These are phyloP conservation scores for Cryoendolithus antarcticus DNA, from an alignment of 2,329 filamentous ascomycete species.

Conservation along the genomic window DNA sequence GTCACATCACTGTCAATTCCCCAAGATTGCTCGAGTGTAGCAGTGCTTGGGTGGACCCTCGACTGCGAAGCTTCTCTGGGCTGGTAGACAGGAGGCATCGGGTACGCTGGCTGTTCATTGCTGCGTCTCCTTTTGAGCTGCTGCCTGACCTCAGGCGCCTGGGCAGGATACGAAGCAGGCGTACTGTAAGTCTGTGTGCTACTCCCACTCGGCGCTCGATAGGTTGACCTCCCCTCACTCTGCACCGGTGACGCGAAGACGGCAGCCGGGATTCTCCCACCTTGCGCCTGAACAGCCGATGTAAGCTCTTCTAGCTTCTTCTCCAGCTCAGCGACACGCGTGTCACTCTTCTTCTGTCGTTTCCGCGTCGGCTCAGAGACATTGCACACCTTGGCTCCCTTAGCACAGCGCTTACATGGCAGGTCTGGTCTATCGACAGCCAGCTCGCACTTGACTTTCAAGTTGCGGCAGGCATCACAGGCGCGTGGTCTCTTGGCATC, in stretches of 20 bases:
- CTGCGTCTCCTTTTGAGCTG: not conserved
- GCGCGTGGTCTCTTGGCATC: constrained; percentile 36
- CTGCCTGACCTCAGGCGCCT: not conserved
- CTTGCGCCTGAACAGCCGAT: constrained; percentile 38
- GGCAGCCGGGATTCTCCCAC: not conserved
- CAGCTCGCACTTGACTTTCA: constrained; percentile 68
- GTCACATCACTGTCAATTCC: constrained; percentile 11
- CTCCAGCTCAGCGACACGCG: constrained; percentile 76
- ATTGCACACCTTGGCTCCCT: constrained; percentile 64
- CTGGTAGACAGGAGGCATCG: too few relatives aligned
- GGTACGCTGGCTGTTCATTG: not conserved
- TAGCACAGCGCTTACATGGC: constrained; percentile 55
- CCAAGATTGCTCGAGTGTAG: constrained; percentile 7
- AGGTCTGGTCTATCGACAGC: constrained; percentile 50
- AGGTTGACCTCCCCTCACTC: not conserved
- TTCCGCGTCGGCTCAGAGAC: constrained; percentile 66
- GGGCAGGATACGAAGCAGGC: not conserved
- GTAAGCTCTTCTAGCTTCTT: constrained; percentile 86
- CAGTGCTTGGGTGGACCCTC: too few relatives aligned
- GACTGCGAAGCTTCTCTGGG: too few relatives aligned
- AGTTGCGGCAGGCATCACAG: constrained; percentile 35
- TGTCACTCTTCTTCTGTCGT: constrained; percentile 85
- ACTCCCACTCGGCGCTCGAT: constrained; percentile 3
- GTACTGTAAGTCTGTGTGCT: constrained; percentile 1
- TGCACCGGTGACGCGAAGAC: too few relatives aligned